These are phyloP conservation scores for Calcarisporium arbuscula DNA, from an alignment of 2,329 filamentous ascomycete genomes.

Conservation along the genomic window DNA sequence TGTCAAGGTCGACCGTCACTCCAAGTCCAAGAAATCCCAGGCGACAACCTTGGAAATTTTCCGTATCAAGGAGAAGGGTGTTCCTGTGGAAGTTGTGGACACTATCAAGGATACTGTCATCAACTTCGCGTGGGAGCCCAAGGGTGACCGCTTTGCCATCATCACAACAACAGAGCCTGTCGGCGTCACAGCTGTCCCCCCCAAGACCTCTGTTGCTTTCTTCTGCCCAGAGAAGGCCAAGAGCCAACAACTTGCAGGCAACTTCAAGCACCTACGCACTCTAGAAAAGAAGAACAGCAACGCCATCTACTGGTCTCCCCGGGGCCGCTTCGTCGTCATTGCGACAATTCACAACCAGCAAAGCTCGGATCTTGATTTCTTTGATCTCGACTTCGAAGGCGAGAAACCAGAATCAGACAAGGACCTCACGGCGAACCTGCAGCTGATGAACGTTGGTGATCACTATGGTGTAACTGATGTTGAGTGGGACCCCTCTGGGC, in stretches of 20 bases:
- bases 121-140: conserved; percentile 99
- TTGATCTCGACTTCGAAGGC: conserved; percentile 94
- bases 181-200: conserved; percentile 71
- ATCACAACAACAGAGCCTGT: conserved; percentile 88
- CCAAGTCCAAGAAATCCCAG: conserved; percentile 97
- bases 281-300: conserved; percentile 99
- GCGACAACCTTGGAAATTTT: conserved; percentile 98
- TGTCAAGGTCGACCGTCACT: conserved; percentile 97
- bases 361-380: conserved; percentile 95
- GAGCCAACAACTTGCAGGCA: conserved; percentile 65
- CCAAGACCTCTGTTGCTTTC: conserved; percentile 93
- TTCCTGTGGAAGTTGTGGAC: conserved; percentile 96
- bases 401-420: conserved; percentile 92
- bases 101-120: conserved; percentile 97
- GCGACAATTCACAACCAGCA: conserved; percentile 90
- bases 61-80: conserved; percentile 93
- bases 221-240: conserved; percentile 96
- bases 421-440: conserved; percentile 88
- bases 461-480: conserved; percentile 98
- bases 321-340: conserved; percentile 89
- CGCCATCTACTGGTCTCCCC: conserved; percentile 97
- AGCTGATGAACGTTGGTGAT: conserved; percentile 87
- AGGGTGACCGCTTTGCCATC: conserved; percentile 93
- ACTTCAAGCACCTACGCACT: conserved; percentile 94
- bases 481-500: conserved; percentile 95